Conservation (phyloP, 306 rosid genomes). For the Gynostemma pentaphyllum region DNA sequence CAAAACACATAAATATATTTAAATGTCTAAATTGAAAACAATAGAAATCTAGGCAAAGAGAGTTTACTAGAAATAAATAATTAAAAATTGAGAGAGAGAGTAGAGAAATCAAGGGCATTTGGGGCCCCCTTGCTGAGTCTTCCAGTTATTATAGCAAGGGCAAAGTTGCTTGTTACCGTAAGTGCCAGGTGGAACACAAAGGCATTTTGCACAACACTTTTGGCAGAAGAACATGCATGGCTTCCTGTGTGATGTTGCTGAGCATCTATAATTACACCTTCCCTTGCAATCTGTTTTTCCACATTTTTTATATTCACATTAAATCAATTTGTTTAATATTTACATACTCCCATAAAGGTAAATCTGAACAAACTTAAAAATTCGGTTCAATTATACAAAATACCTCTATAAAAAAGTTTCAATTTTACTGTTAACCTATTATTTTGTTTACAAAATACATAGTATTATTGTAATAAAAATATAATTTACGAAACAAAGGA, state of each 20-base stretch:
- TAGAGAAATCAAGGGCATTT: conserved; percentile 58
- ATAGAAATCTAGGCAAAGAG: no score
- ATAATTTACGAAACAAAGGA: no score
- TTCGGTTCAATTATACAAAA: no score
- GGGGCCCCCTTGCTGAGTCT: conserved; percentile 83
- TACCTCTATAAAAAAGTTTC: no score
- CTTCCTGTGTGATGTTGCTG: conserved; percentile 83
- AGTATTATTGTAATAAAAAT: no score
- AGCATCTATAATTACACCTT: conserved; percentile 60
- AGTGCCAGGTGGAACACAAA: conserved; percentile 78
- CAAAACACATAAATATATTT: no score
- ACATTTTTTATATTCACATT: neutral
- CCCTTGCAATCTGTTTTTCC: conserved; percentile 42
- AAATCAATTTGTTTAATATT: neutral
- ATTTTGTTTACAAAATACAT: no score
- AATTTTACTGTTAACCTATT: no score
- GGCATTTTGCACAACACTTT: conserved; percentile 70
- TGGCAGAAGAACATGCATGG: conserved; percentile 92
- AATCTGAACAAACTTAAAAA: neutral
- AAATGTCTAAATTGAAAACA: no score
- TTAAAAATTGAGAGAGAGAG: neutral
- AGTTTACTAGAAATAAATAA: no score
- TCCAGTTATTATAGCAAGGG: conserved; percentile 92
- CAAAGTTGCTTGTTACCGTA: conserved; percentile 69
- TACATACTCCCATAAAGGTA: neutral